Evolutionary conservation across 164 flowering plant species (phyloP), one percentile per base, ranked within the genome.

Genomic region (Umbellularia californica): DNA sequence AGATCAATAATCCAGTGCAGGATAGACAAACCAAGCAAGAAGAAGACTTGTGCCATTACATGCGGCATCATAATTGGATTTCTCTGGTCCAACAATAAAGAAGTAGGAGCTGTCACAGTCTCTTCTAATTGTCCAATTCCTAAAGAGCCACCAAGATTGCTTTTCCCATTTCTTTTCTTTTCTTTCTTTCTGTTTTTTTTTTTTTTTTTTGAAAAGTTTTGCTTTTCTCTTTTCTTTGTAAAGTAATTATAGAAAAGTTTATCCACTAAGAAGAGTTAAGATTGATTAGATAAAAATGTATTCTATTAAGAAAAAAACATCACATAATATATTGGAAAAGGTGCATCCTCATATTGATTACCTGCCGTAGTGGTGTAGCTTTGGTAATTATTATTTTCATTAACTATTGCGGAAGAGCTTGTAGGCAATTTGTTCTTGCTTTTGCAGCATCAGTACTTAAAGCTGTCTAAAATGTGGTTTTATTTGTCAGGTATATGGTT

Each of bases 401-500:
- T 41, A 41, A 41, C 47, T 9, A 41, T 41, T 41, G 47, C 11
- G 11, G 47, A 41, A 41, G 11, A 41, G 47, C 47, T 7, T 9
- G 47, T 41, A 41, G 11, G 47, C 47, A 41, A 7, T 41, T 7
- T 41, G 47, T 41, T 5, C 47, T 41, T 41, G 47, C 47, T 7
- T 41, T 41, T 41, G 47, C 47, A 15, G 60, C 60, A 15, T 5
- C 13, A 30, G 60, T 55, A 55, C 7, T 55, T 55, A 20, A 20
- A 55, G 17, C 60, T 55, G 60, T 55, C 60, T 55, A 20, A 55
- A 24, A 28, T 28, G 69, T 27, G 27, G 15, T 19, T 30, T 17
- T 67, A 17, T 67, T 28, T 28, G 47, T 35, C 15, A 67, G 99
- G 99, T 96, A 2, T 96, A 96, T 87, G 99, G 99, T 27, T 96